Evolutionary conservation across 371 early-diverging fungal species (phyloP), one percentile per base, ranked within the genome.

Genomic region (Mucor sp.): DNA sequence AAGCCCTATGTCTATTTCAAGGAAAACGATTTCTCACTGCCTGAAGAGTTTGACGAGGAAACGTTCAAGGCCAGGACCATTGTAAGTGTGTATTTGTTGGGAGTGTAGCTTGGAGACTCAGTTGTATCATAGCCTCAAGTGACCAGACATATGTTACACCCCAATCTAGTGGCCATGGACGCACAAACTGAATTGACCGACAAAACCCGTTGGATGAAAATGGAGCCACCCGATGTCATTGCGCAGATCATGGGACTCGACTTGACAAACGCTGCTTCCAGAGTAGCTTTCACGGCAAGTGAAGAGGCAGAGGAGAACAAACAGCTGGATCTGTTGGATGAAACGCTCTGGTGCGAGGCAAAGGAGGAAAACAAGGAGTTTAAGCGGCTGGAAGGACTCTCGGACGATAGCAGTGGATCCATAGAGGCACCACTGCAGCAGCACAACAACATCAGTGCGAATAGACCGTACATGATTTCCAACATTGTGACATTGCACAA

Each of bases 141-240:
- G 17, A 78, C 76, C 39, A 73, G 86, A 41, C 90, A 89, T 68
- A 85, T 85, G 75, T 69, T 88, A 12, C 88, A 89, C 64, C 88
- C 90, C 3, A 87, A 79, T 63, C 65, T 89, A 14, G 75, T 89
- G 30, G 72, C 71, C 0, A 74, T 81, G 75, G 81, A 85, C 50
- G 68, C 75, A 8, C 77, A 82, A 33, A 76, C 79, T n/a, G 90
- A 89, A 63, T 57, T 87, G 8, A 74, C 30, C 1, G 84, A 88
- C 60, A 82, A 79, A 14, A 79, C 84, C 11, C 77, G 88, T 9
- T 88, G 87, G 87, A 85, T 86, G 77, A 88, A 88, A 56, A 75
- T 87, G 67, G 90, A 89, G 60, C 87, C 90, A 6, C 86, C 87
- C 32, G 90, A 87, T 69, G 82, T 89, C 56, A 86, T 89, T 53